Evolutionary conservation across 202 grass and related monocot genomes (phyloP).

Genomic region (Schoenoplectus tabernaemontani): DNA sequence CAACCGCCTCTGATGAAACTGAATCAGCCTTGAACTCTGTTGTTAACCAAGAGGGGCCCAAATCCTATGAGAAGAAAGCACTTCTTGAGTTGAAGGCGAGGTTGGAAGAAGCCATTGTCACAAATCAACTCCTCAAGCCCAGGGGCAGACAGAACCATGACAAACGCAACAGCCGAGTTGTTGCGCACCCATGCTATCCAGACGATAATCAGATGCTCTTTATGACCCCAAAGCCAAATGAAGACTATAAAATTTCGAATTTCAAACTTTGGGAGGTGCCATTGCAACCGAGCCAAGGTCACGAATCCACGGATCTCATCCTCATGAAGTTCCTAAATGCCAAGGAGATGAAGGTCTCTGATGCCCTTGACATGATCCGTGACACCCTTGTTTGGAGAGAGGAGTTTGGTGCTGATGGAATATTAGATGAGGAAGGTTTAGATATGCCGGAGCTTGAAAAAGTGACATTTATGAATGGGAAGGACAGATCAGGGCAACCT

Average conservation of each 20-base stretch:
- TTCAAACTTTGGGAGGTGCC: conserved; percentile 29
- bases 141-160: not conserved
- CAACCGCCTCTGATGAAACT: not conserved
- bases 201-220: not conserved
- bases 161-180: conserved; percentile 9
- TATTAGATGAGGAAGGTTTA: not conserved
- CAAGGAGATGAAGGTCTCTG: conserved; percentile 24
- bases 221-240: not conserved
- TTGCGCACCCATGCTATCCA: not conserved
- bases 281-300: conserved; percentile 15
- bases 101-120: conserved; percentile 27
- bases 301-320: conserved; percentile 31
- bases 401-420: conserved; percentile 16
- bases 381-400: conserved; percentile 31
- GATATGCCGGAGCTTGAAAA: not conserved
- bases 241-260: not conserved
- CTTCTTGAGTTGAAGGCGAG: conserved; percentile 25
- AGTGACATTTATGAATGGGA: conserved; percentile 20
- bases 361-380: conserved; percentile 30
- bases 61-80: conserved; percentile 20
- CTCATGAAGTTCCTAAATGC: conserved; percentile 37
- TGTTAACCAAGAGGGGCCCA: not conserved
- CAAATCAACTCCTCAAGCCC: conserved; percentile 14
- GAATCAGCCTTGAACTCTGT: not conserved
- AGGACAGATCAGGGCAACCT: conserved; percentile 25